Evolutionary conservation across 2,329 filamentous ascomycete genomes (phyloP).

Genomic region (Chaetoscypha palmicola): DNA sequence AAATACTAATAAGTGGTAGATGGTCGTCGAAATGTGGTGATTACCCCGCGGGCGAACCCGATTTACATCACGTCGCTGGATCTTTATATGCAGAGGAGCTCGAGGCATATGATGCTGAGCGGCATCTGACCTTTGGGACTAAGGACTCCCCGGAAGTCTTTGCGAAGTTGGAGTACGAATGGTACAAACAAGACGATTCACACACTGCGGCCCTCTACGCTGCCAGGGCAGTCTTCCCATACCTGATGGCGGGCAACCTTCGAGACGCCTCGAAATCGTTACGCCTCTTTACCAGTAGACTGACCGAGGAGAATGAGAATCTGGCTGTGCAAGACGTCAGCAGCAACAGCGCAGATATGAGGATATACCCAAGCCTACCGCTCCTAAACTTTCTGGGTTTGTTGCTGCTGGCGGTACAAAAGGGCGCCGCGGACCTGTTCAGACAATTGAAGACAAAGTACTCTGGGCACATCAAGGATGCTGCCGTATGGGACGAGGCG

Average conservation of each 20-base stretch:
- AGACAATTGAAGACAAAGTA: conserved; percentile 79
- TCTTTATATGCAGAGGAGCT: conserved; percentile 87
- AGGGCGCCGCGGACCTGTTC: conserved; percentile 69
- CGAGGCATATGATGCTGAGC: conserved; percentile 88
- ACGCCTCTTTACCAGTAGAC: conserved; percentile 63
- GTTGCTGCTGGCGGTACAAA: conserved; percentile 74
- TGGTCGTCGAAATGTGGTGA: conserved; percentile 86
- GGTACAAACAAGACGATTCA: conserved; percentile 84
- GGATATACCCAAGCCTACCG: conserved; percentile 85
- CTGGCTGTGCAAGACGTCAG: conserved; percentile 78
- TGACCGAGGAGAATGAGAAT: conserved; percentile 47
- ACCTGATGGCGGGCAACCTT: conserved; percentile 83
- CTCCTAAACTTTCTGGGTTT: conserved; percentile 90
- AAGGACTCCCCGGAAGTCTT: conserved; percentile 79
- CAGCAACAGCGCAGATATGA: conserved; percentile 63
- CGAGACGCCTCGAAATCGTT: conserved; percentile 81
- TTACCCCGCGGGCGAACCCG: conserved; percentile 84
- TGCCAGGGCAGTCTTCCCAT: conserved; percentile 81
- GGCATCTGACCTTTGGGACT: conserved; percentile 81
- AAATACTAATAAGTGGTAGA: conserved; percentile 34
- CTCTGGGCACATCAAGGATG: conserved; percentile 67
- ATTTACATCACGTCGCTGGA: conserved; percentile 88
- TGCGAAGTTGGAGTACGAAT: conserved; percentile 78
- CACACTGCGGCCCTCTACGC: conserved; percentile 84
- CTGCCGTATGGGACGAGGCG: conserved; percentile 70